phyloP scores from a whole-genome alignment of 176 grass and related monocot species.

The Juncus effusus region DNA sequence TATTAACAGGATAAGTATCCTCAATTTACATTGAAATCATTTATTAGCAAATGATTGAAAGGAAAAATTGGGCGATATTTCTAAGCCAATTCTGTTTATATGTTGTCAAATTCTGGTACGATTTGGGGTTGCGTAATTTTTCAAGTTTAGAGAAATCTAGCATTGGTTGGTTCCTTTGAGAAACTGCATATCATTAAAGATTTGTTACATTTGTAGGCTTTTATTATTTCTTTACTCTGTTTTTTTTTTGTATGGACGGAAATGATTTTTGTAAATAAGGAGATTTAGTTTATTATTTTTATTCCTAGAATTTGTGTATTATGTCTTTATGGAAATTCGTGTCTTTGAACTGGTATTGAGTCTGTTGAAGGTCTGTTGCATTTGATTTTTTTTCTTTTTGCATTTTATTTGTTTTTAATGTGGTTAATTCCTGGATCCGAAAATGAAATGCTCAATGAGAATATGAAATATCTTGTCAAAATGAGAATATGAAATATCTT shows the following conservation, averaged over 20 bases:
- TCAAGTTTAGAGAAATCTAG: background rate
- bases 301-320: background rate
- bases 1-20: conserved; percentile 71
- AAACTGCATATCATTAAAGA: conserved; percentile 9
- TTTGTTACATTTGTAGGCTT: conserved; percentile 17
- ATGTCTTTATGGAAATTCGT: background rate
- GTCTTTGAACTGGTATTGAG: conserved; percentile 14
- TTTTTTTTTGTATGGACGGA: conserved; percentile 15
- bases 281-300: conserved; percentile 6
- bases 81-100: conserved; percentile 1
- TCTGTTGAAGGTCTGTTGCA: background rate
- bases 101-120: conserved; percentile 9
- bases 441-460: no score
- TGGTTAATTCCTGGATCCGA: no score
- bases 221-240: background rate
- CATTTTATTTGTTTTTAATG: no score
- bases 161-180: background rate
- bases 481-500: no score
- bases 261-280: conserved; percentile 9
- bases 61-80: background rate
- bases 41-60: conserved; percentile 70
- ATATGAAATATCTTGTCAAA: no score
- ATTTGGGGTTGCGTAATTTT: background rate
- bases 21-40: conserved; percentile 87
- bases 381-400: background rate